Evolutionary conservation across 208 protist genomes (phyloP).

Genomic region (Leishmania martiniquensis): DNA sequence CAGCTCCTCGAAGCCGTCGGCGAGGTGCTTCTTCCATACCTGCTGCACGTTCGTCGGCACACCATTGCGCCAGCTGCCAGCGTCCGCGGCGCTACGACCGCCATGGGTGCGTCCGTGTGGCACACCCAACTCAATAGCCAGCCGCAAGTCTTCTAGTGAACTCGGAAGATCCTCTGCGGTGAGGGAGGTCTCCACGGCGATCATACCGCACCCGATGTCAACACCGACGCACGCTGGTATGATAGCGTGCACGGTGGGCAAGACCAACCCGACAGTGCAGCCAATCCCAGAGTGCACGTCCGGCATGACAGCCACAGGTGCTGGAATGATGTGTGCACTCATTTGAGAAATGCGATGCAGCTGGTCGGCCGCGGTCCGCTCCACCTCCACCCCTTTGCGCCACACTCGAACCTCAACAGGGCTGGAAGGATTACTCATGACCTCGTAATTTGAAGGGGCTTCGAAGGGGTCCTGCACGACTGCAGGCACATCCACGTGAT

Average conservation of each 20-base stretch:
- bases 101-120: slow-evolving; percentile 85
- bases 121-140: slow-evolving; percentile 74
- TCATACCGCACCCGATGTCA: slow-evolving; percentile 93
- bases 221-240: slow-evolving; percentile 91
- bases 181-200: slow-evolving; percentile 76
- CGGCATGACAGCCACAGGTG: slow-evolving; percentile 88
- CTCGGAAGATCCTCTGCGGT: slow-evolving; percentile 63
- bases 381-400: slow-evolving; percentile 66
- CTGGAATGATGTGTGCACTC: slow-evolving; percentile 49
- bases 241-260: slow-evolving; percentile 77
- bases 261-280: slow-evolving; percentile 86
- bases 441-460: slow-evolving; percentile 18
- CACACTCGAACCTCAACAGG: slow-evolving; percentile 63
- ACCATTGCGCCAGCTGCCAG: slow-evolving; percentile 64
- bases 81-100: slow-evolving; percentile 52
- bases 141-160: slow-evolving; percentile 64
- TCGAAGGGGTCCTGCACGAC: neutral
- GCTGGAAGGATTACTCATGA: slow-evolving; percentile 34
- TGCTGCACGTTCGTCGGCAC: slow-evolving; percentile 47
- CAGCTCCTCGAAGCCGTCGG: slow-evolving; percentile 66
- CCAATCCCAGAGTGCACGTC: slow-evolving; percentile 89
- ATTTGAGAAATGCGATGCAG: slow-evolving; percentile 56
- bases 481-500: neutral
- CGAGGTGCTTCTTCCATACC: slow-evolving; percentile 67
- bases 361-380: slow-evolving; percentile 57